phyloP scores from a whole-genome alignment of 768 basidiomycete species.

The Mycena crocata region DNA sequence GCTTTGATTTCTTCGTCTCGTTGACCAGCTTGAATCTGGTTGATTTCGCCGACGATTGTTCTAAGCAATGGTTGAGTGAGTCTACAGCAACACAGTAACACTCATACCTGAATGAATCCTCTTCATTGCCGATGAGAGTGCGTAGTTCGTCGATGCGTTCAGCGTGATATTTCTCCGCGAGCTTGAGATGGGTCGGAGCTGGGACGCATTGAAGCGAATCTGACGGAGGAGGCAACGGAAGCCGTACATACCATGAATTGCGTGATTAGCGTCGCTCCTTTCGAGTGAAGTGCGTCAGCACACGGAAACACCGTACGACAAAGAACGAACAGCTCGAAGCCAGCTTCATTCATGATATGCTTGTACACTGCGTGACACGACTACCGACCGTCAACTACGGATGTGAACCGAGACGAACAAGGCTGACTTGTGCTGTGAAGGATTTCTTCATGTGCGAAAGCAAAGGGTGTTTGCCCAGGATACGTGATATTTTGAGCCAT shows the following conservation, averaged over 20 bases:
- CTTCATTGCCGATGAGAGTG: slow-evolving; percentile 77
- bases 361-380: slow-evolving; percentile 77
- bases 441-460: slow-evolving; percentile 69
- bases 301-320: slow-evolving; percentile 13
- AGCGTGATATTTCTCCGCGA: slow-evolving; percentile 82
- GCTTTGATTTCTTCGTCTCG: slow-evolving; percentile 25
- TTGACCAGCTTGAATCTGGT: slow-evolving; percentile 29
- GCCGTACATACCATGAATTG: slow-evolving; percentile 60
- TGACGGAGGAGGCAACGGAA: background rate
- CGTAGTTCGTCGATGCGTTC: slow-evolving; percentile 79
- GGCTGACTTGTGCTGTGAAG: slow-evolving; percentile 75
- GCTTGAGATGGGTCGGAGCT: slow-evolving; percentile 74
- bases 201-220: slow-evolving; percentile 23
- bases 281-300: slow-evolving; percentile 31
- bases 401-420: background rate
- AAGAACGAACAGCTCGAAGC: slow-evolving; percentile 67
- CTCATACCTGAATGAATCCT: slow-evolving; percentile 80
- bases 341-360: slow-evolving; percentile 75
- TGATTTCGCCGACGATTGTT: slow-evolving; percentile 67
- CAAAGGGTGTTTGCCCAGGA: slow-evolving; percentile 79
- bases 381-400: slow-evolving; percentile 48
- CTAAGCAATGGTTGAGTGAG: slow-evolving; percentile 48
- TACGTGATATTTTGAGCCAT: slow-evolving; percentile 75
- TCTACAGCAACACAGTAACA: background rate
- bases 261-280: slow-evolving; percentile 63